A percentile compares a stretch with the other conserved stretches of the same genome.
Evolutionary conservation across 345 rosid genomes (phyloP).

Genomic region (Raphanus sativus): DNA sequence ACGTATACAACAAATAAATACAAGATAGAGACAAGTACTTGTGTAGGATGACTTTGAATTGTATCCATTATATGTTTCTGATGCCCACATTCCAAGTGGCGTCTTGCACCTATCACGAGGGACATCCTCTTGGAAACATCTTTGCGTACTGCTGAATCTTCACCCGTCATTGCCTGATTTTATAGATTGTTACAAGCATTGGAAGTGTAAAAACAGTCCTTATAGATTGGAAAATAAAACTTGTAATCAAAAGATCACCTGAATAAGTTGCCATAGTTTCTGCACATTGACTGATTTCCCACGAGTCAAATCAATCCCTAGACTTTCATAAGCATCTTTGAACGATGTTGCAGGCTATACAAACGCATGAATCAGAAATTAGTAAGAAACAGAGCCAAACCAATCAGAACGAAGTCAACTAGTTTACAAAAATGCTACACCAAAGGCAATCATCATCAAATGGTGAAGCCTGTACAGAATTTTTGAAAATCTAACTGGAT

Average conservation of each 20-base stretch:
- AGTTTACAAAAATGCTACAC: neutral
- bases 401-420: neutral
- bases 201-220: conserved; percentile 11
- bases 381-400: conserved; percentile 20
- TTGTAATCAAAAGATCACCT: conserved; percentile 46
- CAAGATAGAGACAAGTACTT: conserved; percentile 48
- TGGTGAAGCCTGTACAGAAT: conserved; percentile 17
- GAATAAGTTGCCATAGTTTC: conserved; percentile 97
- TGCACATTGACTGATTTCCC: conserved; percentile 92
- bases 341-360: conserved; percentile 79
- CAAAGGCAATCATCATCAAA: conserved; percentile 13
- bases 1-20: neutral
- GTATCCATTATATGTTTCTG: conserved; percentile 90
- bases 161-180: conserved; percentile 72
- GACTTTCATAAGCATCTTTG: conserved; percentile 70
- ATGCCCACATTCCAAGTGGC: conserved; percentile 88
- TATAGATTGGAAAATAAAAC: neutral
- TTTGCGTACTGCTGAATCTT: conserved; percentile 52
- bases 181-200: neutral
- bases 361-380: conserved; percentile 17
- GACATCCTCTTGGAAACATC: conserved; percentile 77
- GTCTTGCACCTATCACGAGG: conserved; percentile 83
- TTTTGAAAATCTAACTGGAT: neutral
- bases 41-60: conserved; percentile 91
- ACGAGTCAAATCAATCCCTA: conserved; percentile 46